Base-by-base conservation (phyloP, 192 early-diverging fungal genomes). In the Backusella psychrophila region DNA sequence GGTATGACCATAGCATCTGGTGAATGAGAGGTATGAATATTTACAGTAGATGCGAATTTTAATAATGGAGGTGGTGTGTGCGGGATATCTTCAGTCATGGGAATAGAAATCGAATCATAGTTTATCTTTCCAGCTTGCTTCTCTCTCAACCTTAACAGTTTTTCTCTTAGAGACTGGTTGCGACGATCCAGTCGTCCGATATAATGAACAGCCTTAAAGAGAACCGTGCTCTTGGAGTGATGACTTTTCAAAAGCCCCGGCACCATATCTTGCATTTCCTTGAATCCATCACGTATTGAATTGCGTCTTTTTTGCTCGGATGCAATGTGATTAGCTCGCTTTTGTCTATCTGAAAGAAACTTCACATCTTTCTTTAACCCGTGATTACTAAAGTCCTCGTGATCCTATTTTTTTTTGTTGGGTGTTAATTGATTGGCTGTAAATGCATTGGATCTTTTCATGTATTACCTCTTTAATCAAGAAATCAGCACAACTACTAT, bases 231-330 rank as follows among this genome's bases (percentile, higher is more conserved):
- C 75, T 92, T 92, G 31, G 88, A 90, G 81, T 85, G 87, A 63
- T 89, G 89, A 36, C 86, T 86, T 52, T 82, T 92, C 34, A 97
- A 84, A 52, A 97, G 84, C 2, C 88, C 90, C 9, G 96, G 95
- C 38, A 97, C 91, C 35, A 95, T 89, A 56, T 93, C 92, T n/a
- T 92, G 91, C 78, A 98, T 90, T 77, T 95, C 91, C 78, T 95
- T 93, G 85, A 96, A 96, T 56, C 96, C 96, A 38, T 84, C 85
- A 3, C 94, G 91, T 65, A 93, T 92, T 14, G 88, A 83, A 53
- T 90, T 91, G 49, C 92, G 75, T 65, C 92, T 87, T 77, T 92
- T 92, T 74, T 93, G 91, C 76, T 93, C 92, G 0, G 89, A 91
- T 15, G 84, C 81, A 65, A 93, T 92, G 76, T 93, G 92, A 77